Evolutionary conservation across 2,329 filamentous ascomycete genomes (phyloP), one percentile per base, ranked within the genome.

Genomic region (Seiridium cupressi): DNA sequence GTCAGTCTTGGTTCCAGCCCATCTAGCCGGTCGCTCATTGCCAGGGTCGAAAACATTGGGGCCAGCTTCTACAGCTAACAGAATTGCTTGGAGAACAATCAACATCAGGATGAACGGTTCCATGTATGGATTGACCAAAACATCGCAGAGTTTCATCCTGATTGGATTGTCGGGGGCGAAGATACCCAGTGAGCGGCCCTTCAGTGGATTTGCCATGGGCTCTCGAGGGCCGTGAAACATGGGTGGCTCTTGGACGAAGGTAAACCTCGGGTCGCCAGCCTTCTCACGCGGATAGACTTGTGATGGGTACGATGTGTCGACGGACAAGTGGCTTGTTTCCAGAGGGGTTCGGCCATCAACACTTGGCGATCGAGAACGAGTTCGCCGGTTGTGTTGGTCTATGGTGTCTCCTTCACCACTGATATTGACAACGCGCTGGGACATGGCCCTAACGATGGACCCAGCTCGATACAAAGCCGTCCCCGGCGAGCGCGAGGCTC

Each of bases 401-500:
- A 93, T 81, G 26, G 91, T 79, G 67, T 97, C 92, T 4, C 89
- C 89, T 69, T 98, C 95, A 71, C 96, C 96, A 76, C 93, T 97
- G 68, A 99, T 85, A 71, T 98, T 98, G 70, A 99, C 95, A 59
- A 99, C 93, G 79, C 95, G 92, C 77, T 97, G 93, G 38, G 96
- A 98, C 87, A 99, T 96, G 63, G 87, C 87, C 65, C 90, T 85
- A 75, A 93, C 86, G 67, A 93, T 91, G 7, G 90, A 91, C 49
- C 90, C 86, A 62, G 90, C 90, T 66, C 87, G 82, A 32, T 83
- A 85, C 57, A 93, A 74, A 9, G 85, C 82, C 7, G 84, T 82
- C 18, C 88, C 88, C 2, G 85, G 80, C 2, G 89, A 87, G 44
- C 88, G 79, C 48, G 89, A 89, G 49, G 83, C 78, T 57, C 81